Evolutionary conservation across 257 asterid species (phyloP).

Genomic region (Coffea canephora): DNA sequence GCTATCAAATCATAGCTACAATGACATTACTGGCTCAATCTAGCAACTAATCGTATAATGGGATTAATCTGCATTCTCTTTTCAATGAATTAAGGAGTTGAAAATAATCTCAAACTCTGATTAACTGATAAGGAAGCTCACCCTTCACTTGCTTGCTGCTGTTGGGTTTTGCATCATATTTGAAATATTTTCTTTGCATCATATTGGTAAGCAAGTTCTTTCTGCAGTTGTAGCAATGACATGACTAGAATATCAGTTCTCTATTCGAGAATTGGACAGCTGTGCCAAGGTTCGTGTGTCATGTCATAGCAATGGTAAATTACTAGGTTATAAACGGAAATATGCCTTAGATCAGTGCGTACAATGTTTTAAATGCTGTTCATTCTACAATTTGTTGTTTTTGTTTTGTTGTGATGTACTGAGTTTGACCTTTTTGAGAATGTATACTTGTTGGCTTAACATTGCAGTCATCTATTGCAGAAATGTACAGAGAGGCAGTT

Average conservation of each 20-base stretch:
- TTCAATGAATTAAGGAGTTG: neutral
- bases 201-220: neutral
- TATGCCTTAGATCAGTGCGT: neutral
- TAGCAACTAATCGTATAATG: neutral
- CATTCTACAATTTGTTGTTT: neutral
- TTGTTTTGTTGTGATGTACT: neutral
- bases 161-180: neutral
- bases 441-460: neutral
- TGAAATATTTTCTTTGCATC: neutral
- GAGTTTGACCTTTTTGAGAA: neutral
- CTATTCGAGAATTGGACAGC: neutral
- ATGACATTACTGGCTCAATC: neutral
- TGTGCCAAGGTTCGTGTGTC: neutral
- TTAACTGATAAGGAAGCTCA: neutral
- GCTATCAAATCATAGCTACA: neutral
- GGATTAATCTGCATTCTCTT: neutral
- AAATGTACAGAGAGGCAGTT: constrained; percentile 91
- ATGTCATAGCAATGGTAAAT: neutral
- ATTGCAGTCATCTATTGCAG: constrained; percentile 37
- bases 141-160: neutral
- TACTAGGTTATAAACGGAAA: neutral
- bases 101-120: neutral
- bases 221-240: neutral
- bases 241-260: neutral
- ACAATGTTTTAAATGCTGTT: neutral